Evolutionary conservation across 257 asterid species (phyloP).

Genomic region (Lycium ferocissimum): DNA sequence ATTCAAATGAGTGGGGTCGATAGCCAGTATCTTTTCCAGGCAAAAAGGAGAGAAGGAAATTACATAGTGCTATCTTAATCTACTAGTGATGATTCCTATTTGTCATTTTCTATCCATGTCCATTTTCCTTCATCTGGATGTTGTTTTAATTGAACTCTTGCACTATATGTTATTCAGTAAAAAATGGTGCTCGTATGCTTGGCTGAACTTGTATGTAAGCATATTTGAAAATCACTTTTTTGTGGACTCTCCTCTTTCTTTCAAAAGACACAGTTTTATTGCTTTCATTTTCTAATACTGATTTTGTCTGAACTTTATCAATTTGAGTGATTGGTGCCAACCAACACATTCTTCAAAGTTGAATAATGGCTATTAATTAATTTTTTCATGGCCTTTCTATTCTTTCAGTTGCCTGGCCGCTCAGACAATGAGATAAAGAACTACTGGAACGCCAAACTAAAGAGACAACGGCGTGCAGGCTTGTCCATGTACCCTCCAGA

Average conservation of each 20-base stretch:
- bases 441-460: slow-evolving; percentile 88
- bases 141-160: too few species aligned
- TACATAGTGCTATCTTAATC: too few species aligned
- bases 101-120: background rate
- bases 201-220: too few species aligned
- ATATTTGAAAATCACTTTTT: too few species aligned
- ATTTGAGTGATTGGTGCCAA: background rate
- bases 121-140: too few species aligned
- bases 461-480: slow-evolving; percentile 83
- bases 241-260: too few species aligned
- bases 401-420: slow-evolving; percentile 88
- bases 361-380: slow-evolving; percentile 27
- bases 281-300: background rate
- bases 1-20: slow-evolving; percentile 7
- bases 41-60: too few species aligned
- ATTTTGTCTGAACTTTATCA: background rate
- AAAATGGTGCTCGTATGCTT: too few species aligned
- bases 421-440: slow-evolving; percentile 95
- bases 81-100: slow-evolving; percentile 3
- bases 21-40: too few species aligned
- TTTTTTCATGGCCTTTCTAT: slow-evolving; percentile 28
- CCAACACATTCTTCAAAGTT: slow-evolving; percentile 19
- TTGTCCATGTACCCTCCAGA: slow-evolving; percentile 77
- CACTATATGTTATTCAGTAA: too few species aligned
- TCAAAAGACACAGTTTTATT: too few species aligned